Evolutionary conservation across 768 basidiomycete genomes (phyloP), one percentile per base, ranked within the genome.

Genomic region (Mycena venus): DNA sequence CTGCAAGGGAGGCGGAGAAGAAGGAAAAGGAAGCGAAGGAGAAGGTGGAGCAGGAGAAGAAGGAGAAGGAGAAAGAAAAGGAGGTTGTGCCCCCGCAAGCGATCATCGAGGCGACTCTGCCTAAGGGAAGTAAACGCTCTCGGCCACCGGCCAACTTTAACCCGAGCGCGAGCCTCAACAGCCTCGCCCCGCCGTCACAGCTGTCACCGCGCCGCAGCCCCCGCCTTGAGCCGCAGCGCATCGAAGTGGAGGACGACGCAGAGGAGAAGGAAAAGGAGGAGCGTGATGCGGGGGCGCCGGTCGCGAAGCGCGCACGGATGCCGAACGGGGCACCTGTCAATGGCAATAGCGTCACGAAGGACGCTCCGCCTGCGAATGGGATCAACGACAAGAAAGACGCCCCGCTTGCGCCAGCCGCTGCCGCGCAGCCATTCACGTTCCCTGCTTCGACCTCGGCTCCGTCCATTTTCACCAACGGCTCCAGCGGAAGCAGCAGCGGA

Each of bases 121-220:
- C 94, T 17, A 94, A 91, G 87, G 94, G 94, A 70, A 94, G 91
- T 80, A 94, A 94, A 79, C 92, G 94, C 56, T 90, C 93, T 53
- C 89, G 94, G 47, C 94, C 94, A 6, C 92, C 93, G n/a, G 82
- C 88, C 4, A 86, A 90, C 64, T 78, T 93, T 36, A 89, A 83
- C 68, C 23, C 70, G 42, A 76, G 72, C 51, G 66, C 68, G 64
- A 71, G 62, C 65, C 27, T 68, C 47, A 42, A 73, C 69, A 79
- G 69, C 75, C 36, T 68, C 59, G 36, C 68, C 19, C 55, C 59
- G 12, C 64, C 71, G 7, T 53, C 68, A 23, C 47, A 51, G 27
- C 60, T 56, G 9, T 32, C 68, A 23, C 72, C 75, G 36, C 72
- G 66, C 32, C 73, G 78, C 60, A 77, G 66, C 34, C 71, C 76